These are phyloP conservation scores for Candida argentea DNA, from an alignment of 805 yeast species.

Conservation along the genomic window DNA sequence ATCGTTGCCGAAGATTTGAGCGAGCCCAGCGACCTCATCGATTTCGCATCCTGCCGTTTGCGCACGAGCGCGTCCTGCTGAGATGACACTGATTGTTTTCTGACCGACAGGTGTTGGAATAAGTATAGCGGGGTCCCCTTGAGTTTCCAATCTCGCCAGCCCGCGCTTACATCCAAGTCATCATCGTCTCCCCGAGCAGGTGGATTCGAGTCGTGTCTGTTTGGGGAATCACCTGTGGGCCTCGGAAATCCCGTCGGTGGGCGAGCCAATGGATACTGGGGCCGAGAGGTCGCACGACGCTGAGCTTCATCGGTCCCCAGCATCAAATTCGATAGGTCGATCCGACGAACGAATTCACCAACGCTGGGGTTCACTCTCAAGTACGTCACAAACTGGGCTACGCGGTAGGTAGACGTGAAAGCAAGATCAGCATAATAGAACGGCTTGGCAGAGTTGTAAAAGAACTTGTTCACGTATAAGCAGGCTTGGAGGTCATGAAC, in stretches of 20 bases:
- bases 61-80: constrained; percentile 9
- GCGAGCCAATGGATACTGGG: no score
- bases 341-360: constrained; percentile 42
- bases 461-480: constrained; percentile 41
- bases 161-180: constrained; percentile 43
- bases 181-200: no score
- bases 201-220: no score
- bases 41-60: no score
- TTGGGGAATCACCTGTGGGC: no score
- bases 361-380: constrained; percentile 46
- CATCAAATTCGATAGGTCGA: constrained; percentile 47
- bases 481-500: constrained; percentile 27
- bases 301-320: constrained; percentile 18
- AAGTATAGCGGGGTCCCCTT: constrained; percentile 60
- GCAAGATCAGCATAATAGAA: constrained; percentile 44
- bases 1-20: constrained; percentile 6
- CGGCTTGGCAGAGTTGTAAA: constrained; percentile 43
- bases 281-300: no score
- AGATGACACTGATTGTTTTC: constrained; percentile 7
- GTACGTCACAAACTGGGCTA: constrained; percentile 69
- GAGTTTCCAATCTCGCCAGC: constrained; percentile 91
- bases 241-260: no score
- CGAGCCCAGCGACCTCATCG: constrained; percentile 6
- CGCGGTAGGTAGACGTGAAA: constrained; percentile 63
- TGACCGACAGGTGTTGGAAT: constrained; percentile 10